Evolutionary conservation across 1,284 basidiomycete species (phyloP).

Genomic region (Grifola frondosa): DNA sequence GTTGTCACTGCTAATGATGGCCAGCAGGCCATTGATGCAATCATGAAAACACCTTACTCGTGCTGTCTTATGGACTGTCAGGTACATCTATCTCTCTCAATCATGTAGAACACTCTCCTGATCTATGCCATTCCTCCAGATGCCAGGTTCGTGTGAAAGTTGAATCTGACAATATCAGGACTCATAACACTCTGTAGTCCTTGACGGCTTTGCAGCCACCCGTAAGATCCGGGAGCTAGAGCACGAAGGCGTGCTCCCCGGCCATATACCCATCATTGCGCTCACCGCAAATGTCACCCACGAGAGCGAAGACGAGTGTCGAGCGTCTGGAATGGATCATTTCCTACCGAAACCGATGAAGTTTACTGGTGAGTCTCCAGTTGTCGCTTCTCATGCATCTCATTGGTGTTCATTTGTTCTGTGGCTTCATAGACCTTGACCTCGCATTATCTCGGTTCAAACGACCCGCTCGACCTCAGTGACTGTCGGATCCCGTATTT

Average conservation of each 20-base stretch:
- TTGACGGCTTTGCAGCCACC: conserved; percentile 31
- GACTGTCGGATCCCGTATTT: no score
- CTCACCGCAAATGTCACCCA: conserved; percentile 32
- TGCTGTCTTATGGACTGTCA: conserved; percentile 33
- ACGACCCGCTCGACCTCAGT: no score
- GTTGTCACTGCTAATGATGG: conserved; percentile 31
- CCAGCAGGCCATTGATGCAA: conserved; percentile 26
- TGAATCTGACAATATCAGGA: neutral
- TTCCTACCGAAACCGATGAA: conserved; percentile 33
- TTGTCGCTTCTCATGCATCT: no score
- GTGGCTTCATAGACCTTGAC: no score
- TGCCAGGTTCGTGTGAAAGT: conserved; percentile 26
- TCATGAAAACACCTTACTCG: conserved; percentile 17
- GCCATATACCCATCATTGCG: conserved; percentile 29
- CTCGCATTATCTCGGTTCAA: no score
- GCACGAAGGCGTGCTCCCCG: conserved; percentile 22
- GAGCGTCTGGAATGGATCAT: conserved; percentile 31
- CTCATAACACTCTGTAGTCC: conserved; percentile 9
- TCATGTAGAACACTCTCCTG: neutral
- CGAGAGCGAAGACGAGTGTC: conserved; percentile 29
- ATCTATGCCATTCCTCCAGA: conserved; percentile 8
- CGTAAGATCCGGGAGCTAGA: conserved; percentile 28
- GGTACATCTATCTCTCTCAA: conserved; percentile 3
- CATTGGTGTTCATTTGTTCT: no score
- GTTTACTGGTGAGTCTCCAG: conserved; percentile 27